Evolutionary conservation across 2,329 filamentous ascomycete species (phyloP).

Genomic region (Aspergillus brasiliensis): DNA sequence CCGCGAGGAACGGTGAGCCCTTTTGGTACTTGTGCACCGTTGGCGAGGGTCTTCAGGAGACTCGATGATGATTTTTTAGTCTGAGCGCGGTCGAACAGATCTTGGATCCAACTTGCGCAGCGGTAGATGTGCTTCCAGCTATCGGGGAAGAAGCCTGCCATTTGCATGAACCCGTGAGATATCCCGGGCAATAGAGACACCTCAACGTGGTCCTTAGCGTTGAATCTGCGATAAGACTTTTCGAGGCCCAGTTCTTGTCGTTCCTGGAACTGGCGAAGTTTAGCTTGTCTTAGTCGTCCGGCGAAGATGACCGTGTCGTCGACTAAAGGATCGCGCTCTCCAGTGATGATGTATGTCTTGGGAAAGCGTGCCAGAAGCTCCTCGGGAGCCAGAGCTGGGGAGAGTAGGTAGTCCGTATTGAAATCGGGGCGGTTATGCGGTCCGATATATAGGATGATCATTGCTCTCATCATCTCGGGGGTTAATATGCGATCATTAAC

Average conservation of each 20-base stretch:
- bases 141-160: constrained; percentile 82
- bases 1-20: constrained; percentile 11
- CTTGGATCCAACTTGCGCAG: constrained; percentile 78
- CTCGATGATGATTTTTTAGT: constrained; percentile 22
- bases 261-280: constrained; percentile 58
- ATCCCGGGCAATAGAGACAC: constrained; percentile 85
- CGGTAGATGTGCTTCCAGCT: constrained; percentile 85
- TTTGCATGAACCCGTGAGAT: constrained; percentile 91
- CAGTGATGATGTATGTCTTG: constrained; percentile 90
- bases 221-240: constrained; percentile 60
- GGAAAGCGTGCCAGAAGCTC: constrained; percentile 81
- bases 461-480: constrained; percentile 97
- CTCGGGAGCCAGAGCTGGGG: constrained; percentile 86
- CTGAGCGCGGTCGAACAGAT: constrained; percentile 60
- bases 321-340: constrained; percentile 90
- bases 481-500: constrained; percentile 94
- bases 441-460: constrained; percentile 97
- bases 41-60: constrained; percentile 16
- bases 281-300: constrained; percentile 80
- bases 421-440: constrained; percentile 93
- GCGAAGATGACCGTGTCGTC: constrained; percentile 98
- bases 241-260: constrained; percentile 59
- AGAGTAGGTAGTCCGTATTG: constrained; percentile 84
- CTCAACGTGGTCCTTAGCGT: constrained; percentile 75
- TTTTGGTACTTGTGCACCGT: neutral